phyloP scores from a whole-genome alignment of 1,284 basidiomycete genomes.

The Ustilago cynodontis region DNA sequence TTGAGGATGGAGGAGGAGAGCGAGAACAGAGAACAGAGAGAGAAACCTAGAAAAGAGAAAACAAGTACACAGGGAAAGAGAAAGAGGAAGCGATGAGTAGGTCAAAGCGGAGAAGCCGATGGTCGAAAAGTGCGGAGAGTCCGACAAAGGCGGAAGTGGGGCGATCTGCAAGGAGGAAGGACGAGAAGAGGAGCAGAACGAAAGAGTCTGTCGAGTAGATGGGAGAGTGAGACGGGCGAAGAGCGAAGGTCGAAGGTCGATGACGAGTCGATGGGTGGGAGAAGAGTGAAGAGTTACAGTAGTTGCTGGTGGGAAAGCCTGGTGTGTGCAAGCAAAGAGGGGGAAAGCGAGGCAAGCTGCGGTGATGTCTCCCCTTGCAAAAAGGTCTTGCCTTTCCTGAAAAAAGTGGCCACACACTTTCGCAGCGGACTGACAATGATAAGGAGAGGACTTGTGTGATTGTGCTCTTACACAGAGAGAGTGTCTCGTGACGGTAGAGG shows the following conservation, averaged over 20 bases:
- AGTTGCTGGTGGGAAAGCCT: slow-evolving; percentile 2
- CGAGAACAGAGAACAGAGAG: slow-evolving; percentile 11
- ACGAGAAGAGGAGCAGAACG: not conserved
- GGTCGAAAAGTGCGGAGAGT: slow-evolving; percentile 20
- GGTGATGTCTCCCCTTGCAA: slow-evolving; percentile 10
- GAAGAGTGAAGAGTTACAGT: slow-evolving; percentile 8
- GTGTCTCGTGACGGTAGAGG: no score
- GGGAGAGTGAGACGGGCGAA: not conserved
- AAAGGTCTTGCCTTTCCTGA: slow-evolving; percentile 5
- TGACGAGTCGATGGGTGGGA: slow-evolving; percentile 5
- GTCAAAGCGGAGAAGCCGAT: slow-evolving; percentile 20
- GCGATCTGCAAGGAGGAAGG: slow-evolving; percentile 28
- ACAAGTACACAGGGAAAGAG: slow-evolving; percentile 25
- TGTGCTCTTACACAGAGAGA: no score
- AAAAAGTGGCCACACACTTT: slow-evolving; percentile 1
- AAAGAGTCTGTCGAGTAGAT: not conserved
- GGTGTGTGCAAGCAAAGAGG: not conserved
- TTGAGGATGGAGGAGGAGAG: slow-evolving; percentile 3
- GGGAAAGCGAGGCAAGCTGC: slow-evolving; percentile 11
- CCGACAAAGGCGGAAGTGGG: slow-evolving; percentile 4
- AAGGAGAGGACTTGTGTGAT: not conserved
- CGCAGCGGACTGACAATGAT: no score
- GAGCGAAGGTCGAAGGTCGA: slow-evolving; percentile 4
- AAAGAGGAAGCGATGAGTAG: not conserved
- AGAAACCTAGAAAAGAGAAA: slow-evolving; percentile 15